Evolutionary conservation across 306 rosid species (phyloP).

Genomic region (Vachellia collinsii): DNA sequence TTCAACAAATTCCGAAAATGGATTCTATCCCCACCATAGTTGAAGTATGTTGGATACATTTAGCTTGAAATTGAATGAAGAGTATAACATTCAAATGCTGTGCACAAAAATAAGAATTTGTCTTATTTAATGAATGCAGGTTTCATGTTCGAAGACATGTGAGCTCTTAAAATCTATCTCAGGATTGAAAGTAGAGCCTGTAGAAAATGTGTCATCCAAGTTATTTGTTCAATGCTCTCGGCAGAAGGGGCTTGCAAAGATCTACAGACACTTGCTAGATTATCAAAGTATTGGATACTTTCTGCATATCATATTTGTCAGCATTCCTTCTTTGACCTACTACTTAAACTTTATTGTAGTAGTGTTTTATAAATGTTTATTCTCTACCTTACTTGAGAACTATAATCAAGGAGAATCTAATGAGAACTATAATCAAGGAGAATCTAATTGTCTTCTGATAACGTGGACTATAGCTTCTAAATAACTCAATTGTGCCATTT

Average conservation of each 20-base stretch:
- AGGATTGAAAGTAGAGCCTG: slow-evolving; percentile 85
- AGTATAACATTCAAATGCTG: not conserved
- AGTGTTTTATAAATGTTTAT: slow-evolving; percentile 26
- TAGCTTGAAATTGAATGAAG: slow-evolving; percentile 25
- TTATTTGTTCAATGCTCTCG: slow-evolving; percentile 98
- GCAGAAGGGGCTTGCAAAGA: slow-evolving; percentile 94
- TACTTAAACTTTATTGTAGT: too few species aligned
- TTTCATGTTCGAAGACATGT: slow-evolving; percentile 86
- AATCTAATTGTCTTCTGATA: slow-evolving; percentile 20
- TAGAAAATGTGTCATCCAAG: slow-evolving; percentile 92
- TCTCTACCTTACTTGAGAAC: slow-evolving; percentile 28
- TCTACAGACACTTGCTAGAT: slow-evolving; percentile 94
- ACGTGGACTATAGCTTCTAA: slow-evolving; percentile 20
- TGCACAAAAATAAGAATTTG: slow-evolving; percentile 28
- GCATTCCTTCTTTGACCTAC: slow-evolving; percentile 25
- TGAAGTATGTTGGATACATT: slow-evolving; percentile 62
- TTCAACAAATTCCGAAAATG: slow-evolving; percentile 89
- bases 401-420: slow-evolving; percentile 7
- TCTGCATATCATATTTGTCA: slow-evolving; percentile 27
- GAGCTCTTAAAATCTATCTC: slow-evolving; percentile 86
- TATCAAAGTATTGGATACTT: slow-evolving; percentile 68
- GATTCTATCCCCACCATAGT: slow-evolving; percentile 85
- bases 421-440: slow-evolving; percentile 6
- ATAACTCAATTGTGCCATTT: slow-evolving; percentile 17
- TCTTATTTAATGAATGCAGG: slow-evolving; percentile 59